Percentiles rank a stretch among this genome's conserved stretches.
phyloP scores from a whole-genome alignment of 306 rosid genomes.

The Psophocarpus tetragonolobus region DNA sequence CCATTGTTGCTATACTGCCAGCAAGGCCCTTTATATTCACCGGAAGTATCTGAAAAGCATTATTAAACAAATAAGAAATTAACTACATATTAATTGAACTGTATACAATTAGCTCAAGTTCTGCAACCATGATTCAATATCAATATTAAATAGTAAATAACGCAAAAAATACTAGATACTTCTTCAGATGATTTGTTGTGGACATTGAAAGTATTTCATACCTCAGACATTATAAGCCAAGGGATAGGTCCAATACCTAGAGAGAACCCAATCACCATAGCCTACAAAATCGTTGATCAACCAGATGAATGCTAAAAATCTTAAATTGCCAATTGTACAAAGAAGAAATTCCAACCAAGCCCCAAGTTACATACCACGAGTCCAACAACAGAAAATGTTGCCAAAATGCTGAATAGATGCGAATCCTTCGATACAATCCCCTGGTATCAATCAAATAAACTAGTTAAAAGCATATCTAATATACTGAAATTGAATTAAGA shows the following conservation, averaged over 20 bases:
- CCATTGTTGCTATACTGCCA: slow-evolving; percentile 72
- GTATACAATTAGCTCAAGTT: slow-evolving; percentile 5
- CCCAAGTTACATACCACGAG: slow-evolving; percentile 61
- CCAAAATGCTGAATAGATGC: slow-evolving; percentile 44
- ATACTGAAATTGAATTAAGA: slow-evolving; percentile 25
- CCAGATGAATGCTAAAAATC: not conserved
- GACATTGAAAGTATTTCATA: slow-evolving; percentile 27
- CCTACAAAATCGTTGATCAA: slow-evolving; percentile 46
- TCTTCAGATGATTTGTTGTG: not conserved
- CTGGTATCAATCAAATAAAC: slow-evolving; percentile 42
- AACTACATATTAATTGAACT: not conserved
- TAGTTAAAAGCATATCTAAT: slow-evolving; percentile 27
- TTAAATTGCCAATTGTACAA: not conserved
- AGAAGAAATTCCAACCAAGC: not conserved
- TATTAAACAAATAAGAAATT: slow-evolving; percentile 24
- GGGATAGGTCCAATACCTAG: slow-evolving; percentile 89
- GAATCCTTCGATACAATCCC: slow-evolving; percentile 45
- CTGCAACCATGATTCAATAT: not conserved
- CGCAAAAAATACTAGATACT: not conserved
- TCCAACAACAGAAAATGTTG: slow-evolving; percentile 61
- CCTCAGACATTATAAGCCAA: slow-evolving; percentile 95
- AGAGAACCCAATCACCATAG: slow-evolving; percentile 62
- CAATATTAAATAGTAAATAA: too few species aligned
- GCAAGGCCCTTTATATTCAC: slow-evolving; percentile 80
- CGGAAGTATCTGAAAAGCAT: slow-evolving; percentile 66